phyloP scores from a whole-genome alignment of 2,329 filamentous ascomycete species.

The Ophiostoma himal-ulmi region DNA sequence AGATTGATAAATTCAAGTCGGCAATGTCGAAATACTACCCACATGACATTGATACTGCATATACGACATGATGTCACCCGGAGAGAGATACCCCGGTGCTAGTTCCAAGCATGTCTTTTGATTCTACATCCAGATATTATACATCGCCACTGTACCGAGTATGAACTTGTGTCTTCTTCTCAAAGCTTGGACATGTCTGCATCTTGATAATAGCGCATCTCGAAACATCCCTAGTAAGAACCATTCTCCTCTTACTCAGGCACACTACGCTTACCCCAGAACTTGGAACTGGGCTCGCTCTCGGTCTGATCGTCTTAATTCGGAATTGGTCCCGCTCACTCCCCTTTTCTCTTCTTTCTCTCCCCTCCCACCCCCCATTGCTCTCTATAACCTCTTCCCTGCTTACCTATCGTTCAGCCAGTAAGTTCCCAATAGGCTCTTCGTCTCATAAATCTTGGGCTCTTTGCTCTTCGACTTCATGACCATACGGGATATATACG shows the following conservation, averaged over 20 bases:
- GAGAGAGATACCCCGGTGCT: background rate
- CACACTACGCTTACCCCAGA: background rate
- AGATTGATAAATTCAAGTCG: background rate
- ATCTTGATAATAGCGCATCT: slow-evolving; percentile 6
- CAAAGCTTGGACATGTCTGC: background rate
- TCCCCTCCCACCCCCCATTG: background rate
- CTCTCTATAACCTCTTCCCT: background rate
- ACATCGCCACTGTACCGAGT: background rate
- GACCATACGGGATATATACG: background rate
- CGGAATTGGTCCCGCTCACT: background rate
- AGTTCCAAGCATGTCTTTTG: background rate
- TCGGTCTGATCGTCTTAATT: background rate
- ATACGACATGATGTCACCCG: slow-evolving; percentile 10
- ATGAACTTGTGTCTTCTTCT: background rate
- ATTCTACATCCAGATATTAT: background rate
- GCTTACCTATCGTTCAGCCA: background rate
- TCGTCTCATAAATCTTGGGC: background rate
- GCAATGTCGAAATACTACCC: background rate
- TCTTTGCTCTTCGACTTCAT: background rate
- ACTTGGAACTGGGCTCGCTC: background rate
- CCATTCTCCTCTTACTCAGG: background rate
- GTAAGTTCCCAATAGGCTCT: background rate
- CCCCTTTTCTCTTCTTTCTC: background rate
- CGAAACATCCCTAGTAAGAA: background rate
- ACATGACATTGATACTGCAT: background rate